These are phyloP conservation scores for Caloboletus firmus DNA, from an alignment of 1,284 basidiomycete species.

Conservation along the genomic window DNA sequence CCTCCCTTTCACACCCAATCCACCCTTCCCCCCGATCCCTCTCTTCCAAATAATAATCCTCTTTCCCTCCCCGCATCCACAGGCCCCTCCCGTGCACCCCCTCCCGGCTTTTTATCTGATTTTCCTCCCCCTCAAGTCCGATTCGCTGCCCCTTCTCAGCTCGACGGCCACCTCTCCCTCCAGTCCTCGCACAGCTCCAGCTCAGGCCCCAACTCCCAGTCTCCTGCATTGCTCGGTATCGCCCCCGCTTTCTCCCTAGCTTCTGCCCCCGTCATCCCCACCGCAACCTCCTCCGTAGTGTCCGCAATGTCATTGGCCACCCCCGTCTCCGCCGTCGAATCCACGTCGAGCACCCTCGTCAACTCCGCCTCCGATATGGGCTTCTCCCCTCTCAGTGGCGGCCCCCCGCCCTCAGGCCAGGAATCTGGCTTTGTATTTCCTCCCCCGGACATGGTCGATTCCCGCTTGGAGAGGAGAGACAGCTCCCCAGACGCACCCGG, in stretches of 20 bases:
- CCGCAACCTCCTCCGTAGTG: not conserved
- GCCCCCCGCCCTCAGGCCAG: slow-evolving; percentile 8
- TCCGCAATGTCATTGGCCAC: slow-evolving; percentile 20
- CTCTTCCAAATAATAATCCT: not conserved
- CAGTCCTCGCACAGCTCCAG: slow-evolving; percentile 44
- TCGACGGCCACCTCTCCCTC: slow-evolving; percentile 16
- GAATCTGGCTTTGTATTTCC: slow-evolving; percentile 29
- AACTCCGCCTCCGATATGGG: slow-evolving; percentile 23
- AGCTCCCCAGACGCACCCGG: slow-evolving; percentile 24
- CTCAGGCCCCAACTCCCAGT: slow-evolving; percentile 40
- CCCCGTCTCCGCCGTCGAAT: slow-evolving; percentile 42
- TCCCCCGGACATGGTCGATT: slow-evolving; percentile 25
- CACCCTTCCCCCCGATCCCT: not conserved
- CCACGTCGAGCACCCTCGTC: slow-evolving; percentile 33
- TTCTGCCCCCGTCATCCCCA: not conserved
- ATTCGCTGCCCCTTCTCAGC: slow-evolving; percentile 18
- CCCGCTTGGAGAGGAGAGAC: slow-evolving; percentile 14
- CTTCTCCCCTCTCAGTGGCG: slow-evolving; percentile 26
- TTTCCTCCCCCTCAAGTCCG: slow-evolving; percentile 34
- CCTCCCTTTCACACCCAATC: not conserved
- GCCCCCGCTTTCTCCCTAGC: not conserved
- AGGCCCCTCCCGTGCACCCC: slow-evolving; percentile 2
- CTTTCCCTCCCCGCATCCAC: not conserved
- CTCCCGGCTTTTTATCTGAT: slow-evolving; percentile 41
- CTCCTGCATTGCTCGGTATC: slow-evolving; percentile 12